These are phyloP conservation scores for Geotrichum siamense DNA, from an alignment of 1,139 yeast genomes.

Conservation along the genomic window DNA sequence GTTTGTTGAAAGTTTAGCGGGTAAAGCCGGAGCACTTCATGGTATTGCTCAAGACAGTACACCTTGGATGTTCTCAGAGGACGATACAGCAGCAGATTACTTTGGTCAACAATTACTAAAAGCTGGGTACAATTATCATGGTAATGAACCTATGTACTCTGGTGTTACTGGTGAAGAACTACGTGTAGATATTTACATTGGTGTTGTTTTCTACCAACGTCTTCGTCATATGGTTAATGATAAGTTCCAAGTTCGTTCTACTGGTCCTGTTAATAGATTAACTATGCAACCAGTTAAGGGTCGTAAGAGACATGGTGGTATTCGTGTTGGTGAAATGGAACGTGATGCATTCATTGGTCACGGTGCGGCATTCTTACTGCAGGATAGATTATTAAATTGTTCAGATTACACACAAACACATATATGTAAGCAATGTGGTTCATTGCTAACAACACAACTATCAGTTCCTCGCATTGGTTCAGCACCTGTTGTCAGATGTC, in stretches of 20 bases:
- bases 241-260: slow-evolving; percentile 97
- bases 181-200: slow-evolving; percentile 90
- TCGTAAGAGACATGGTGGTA: slow-evolving; percentile 98
- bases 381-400: slow-evolving; percentile 90
- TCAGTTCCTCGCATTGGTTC: slow-evolving; percentile 90
- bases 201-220: slow-evolving; percentile 96
- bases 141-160: slow-evolving; percentile 98
- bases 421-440: slow-evolving; percentile 89
- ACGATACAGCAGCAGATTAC: slow-evolving; percentile 93
- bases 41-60: slow-evolving; percentile 97
- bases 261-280: slow-evolving; percentile 94
- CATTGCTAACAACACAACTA: slow-evolving; percentile 78
- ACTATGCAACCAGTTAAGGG: slow-evolving; percentile 99
- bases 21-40: slow-evolving; percentile 96
- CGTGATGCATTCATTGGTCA: slow-evolving; percentile 98
- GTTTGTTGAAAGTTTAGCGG: slow-evolving; percentile 97
- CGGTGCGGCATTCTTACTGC: slow-evolving; percentile 93
- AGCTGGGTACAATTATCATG: slow-evolving; percentile 95
- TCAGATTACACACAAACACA: slow-evolving; percentile 92
- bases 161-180: slow-evolving; percentile 98
- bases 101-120: slow-evolving; percentile 84
- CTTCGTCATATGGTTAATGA: slow-evolving; percentile 99
- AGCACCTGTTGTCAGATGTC: slow-evolving; percentile 71
- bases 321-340: slow-evolving; percentile 99
- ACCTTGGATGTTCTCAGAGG: slow-evolving; percentile 90